Conservation (phyloP, 352 stramenopile species). For the Phytopythium helicoides region DNA sequence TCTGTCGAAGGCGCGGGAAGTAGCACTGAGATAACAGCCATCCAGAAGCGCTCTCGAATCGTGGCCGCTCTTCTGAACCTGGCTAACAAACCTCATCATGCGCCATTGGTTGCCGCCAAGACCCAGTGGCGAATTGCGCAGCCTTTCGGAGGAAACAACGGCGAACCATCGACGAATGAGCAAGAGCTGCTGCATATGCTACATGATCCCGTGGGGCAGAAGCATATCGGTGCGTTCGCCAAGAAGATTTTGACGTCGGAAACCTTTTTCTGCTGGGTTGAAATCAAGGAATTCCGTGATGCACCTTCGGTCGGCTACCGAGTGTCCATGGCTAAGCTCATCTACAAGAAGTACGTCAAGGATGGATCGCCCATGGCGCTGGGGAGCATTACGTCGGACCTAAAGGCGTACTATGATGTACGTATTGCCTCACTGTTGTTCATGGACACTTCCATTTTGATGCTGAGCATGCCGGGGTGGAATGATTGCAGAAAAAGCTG, state of each 20-base stretch:
- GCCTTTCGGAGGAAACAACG: constrained; percentile 36
- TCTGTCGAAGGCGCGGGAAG: constrained; percentile 27
- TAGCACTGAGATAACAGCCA: constrained; percentile 9
- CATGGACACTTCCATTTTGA: too few species aligned
- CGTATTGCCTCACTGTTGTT: constrained; percentile 14
- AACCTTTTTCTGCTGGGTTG: constrained; percentile 86
- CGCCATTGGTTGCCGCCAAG: constrained; percentile 68
- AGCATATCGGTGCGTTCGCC: constrained; percentile 75
- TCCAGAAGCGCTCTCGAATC: constrained; percentile 51
- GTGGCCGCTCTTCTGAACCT: constrained; percentile 47
- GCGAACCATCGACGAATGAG: constrained; percentile 55
- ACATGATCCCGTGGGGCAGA: constrained; percentile 76
- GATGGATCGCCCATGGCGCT: constrained; percentile 71
- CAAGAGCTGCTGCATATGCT: constrained; percentile 70
- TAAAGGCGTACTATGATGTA: constrained; percentile 70
- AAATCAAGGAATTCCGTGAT: constrained; percentile 82
- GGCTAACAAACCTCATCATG: constrained; percentile 62
- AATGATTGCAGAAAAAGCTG: constrained; percentile 59
- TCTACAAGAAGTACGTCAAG: constrained; percentile 87
- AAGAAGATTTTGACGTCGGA: constrained; percentile 85
- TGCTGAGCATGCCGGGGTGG: background rate
- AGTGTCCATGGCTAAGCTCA: constrained; percentile 75
- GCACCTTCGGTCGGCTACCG: constrained; percentile 63
- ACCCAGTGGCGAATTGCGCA: constrained; percentile 76
- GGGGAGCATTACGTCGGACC: constrained; percentile 68